Conservation (phyloP, 2,329 filamentous ascomycete genomes). For the Fusarium compactum region DNA sequence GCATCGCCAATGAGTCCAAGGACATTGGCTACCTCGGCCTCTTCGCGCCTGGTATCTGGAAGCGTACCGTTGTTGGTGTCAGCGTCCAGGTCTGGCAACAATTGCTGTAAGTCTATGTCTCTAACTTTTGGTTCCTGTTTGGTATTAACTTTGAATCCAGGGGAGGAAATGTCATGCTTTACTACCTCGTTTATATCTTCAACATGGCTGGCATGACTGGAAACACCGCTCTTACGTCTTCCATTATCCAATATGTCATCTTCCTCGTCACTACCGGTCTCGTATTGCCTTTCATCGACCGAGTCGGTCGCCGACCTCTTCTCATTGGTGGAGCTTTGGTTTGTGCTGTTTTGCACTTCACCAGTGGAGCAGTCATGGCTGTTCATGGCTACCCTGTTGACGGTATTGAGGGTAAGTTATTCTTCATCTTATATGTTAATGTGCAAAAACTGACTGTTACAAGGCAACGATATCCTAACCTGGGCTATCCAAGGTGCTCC, state of each 20-base stretch:
- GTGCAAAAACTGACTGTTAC: constrained; percentile 4
- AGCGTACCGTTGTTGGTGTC: constrained; percentile 63
- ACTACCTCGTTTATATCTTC: constrained; percentile 73
- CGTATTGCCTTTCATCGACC: constrained; percentile 63
- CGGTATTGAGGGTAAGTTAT: constrained; percentile 51
- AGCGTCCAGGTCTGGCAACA: constrained; percentile 68
- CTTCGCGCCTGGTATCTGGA: constrained; percentile 63
- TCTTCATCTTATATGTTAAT: fast-evolving
- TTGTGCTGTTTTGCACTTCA: constrained; percentile 61
- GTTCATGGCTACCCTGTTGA: constrained; percentile 59
- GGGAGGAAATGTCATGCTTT: constrained; percentile 67
- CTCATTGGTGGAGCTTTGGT: constrained; percentile 60
- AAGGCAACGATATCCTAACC: constrained; percentile 60
- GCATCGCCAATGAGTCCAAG: constrained; percentile 53
- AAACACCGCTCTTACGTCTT: constrained; percentile 59
- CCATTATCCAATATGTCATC: constrained; percentile 67
- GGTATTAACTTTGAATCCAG: constrained; percentile 22
- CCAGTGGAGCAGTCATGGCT: constrained; percentile 64
- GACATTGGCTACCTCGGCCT: constrained; percentile 57
- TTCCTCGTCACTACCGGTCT: constrained; percentile 65
- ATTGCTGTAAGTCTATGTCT: constrained; percentile 50
- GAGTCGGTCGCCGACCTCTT: constrained; percentile 60
- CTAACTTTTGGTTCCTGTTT: fast-evolving
- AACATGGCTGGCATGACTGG: constrained; percentile 67
- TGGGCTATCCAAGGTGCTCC: constrained; percentile 60